Evolutionary conservation across 139 green algal genomes (phyloP), one percentile per base, ranked within the genome.

Genomic region (Chlamydomonas sp.): DNA sequence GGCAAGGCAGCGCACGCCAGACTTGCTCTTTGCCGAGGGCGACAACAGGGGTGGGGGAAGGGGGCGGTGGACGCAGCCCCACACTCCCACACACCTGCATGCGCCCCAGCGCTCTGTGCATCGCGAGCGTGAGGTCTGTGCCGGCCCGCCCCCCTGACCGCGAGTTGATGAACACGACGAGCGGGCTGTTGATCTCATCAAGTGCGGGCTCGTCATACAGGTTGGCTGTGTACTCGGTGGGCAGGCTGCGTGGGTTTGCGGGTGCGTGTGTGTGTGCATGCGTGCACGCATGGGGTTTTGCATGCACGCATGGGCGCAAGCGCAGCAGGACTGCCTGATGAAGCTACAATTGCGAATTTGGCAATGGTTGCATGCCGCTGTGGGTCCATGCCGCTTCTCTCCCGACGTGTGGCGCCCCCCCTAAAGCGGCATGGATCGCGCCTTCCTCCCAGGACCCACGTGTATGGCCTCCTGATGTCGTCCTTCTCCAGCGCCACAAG

Each of bases 111-210:
- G 74, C 68, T 16, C 74, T 73, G 57, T 67, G 83, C 5, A 96
- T 84, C 31, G 74, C 71, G n/a, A 78, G 61, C 8, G 83, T 76
- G 33, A 96, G 76, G 35, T 79, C 57, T 2, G 85, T 67, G 1
- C 90, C 90, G 13, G 79, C 83, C 0, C 76, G 82, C 3, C 90
- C 89, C 13, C 90, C 90, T 3, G 82, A 89, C 10, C 81, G 74
- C 0, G 85, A 85, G 54, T 96, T 96, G 72, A 96, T 87, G 61
- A 96, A 96, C 22, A 83, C 85, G n/a, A 96, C 84, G 2, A 96
- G 72, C 0, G 90, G 89, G 33, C 59, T 48, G 10, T 38, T 5
- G 33, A 33, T 24, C 10, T n/a, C 26, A 33, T 33, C 54, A n/a
- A n/a, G n/a, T 20, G 24, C 59, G 8, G 43, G 59, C 16, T 28